Evolutionary conservation across 2,329 filamentous ascomycete genomes (phyloP).

Genomic region (Neobulgaria alba): DNA sequence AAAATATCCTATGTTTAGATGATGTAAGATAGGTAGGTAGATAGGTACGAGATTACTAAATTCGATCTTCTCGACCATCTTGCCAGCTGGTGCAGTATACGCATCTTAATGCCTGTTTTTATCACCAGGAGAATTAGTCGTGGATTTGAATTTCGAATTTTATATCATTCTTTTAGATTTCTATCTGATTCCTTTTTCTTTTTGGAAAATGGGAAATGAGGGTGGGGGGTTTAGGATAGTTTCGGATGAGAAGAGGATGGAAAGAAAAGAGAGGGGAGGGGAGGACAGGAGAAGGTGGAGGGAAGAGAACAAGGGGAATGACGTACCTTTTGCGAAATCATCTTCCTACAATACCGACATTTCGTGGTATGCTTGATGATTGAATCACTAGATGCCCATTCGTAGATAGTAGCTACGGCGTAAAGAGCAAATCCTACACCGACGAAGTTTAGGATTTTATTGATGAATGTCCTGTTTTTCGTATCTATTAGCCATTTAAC

Average conservation of each 20-base stretch:
- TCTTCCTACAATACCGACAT: conserved; percentile 59
- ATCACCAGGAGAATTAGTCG: no score
- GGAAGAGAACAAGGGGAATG: background rate
- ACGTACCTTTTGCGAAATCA: conserved; percentile 53
- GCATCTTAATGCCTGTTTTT: conserved; percentile 38
- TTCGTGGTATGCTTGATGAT: conserved; percentile 64
- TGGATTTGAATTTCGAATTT: no score
- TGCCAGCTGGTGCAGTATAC: conserved; percentile 50
- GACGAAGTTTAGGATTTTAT: conserved; percentile 56
- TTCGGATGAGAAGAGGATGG: background rate
- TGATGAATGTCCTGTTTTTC: conserved; percentile 46
- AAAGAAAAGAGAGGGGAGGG: background rate
- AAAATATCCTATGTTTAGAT: no score
- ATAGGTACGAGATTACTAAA: background rate
- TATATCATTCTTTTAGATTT: background rate
- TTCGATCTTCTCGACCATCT: conserved; percentile 32
- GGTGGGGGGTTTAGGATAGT: no score
- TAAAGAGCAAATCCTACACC: conserved; percentile 60
- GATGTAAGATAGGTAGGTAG: background rate
- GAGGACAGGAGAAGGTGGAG: background rate
- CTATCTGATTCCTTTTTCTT: no score
- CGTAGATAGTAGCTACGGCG: conserved; percentile 53
- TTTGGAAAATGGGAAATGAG: no score
- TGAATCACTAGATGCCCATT: conserved; percentile 48
- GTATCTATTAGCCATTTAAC: no score